A percentile compares a stretch with the other conserved stretches of the same genome.
Conservation (phyloP, 495 filamentous ascomycete species). For the Penicillium argentinense region DNA sequence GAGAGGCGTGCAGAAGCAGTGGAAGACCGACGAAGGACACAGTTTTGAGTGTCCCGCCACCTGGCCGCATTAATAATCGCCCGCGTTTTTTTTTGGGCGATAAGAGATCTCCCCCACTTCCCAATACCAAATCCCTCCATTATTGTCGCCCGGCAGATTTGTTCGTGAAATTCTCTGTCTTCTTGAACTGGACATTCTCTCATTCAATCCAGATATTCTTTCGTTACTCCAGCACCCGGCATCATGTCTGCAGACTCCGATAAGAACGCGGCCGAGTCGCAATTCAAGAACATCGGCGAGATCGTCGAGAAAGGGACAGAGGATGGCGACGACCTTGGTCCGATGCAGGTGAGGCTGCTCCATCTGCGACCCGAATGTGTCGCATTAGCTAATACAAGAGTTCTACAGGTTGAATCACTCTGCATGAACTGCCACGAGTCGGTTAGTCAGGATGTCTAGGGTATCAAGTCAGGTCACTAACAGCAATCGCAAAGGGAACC, state of each 20-base stretch:
- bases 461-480: background rate
- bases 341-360: too few relatives aligned
- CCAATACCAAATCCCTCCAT: background rate
- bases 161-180: background rate
- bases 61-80: too few relatives aligned
- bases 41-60: too few relatives aligned
- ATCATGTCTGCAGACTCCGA: slow-evolving; percentile 38
- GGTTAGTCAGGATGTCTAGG: slow-evolving; percentile 48
- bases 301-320: slow-evolving; percentile 46
- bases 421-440: slow-evolving; percentile 89
- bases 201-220: background rate
- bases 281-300: slow-evolving; percentile 46
- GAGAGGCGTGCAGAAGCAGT: too few relatives aligned
- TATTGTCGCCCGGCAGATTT: background rate
- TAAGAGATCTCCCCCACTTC: slow-evolving; percentile 1
- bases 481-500: slow-evolving; percentile 57
- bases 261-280: slow-evolving; percentile 27
- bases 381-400: too few relatives aligned
- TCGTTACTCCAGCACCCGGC: background rate
- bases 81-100: background rate
- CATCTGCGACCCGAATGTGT: too few relatives aligned
- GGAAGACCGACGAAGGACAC: too few relatives aligned
- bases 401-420: slow-evolving; percentile 63
- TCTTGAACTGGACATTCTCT: background rate
- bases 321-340: slow-evolving; percentile 44